phyloP scores from a whole-genome alignment of 106 monocot species.

The Amphibolis antarctica region DNA sequence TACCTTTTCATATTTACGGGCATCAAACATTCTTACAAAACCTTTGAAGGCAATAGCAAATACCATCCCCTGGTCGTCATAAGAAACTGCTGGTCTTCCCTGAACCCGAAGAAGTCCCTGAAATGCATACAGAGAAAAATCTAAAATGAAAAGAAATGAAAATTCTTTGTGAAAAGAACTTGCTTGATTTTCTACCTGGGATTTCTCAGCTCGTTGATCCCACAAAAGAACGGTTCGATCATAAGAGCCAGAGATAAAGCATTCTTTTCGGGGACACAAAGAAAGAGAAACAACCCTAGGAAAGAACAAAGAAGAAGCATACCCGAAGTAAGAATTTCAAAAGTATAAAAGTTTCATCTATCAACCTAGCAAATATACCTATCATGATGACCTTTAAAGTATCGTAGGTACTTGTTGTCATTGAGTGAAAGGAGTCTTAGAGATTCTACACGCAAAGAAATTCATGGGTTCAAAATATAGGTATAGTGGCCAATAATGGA shows the following conservation, averaged over 20 bases:
- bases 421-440: constrained; percentile 82
- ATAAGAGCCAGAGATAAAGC: constrained; percentile 88
- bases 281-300: constrained; percentile 88
- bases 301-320: constrained; percentile 9
- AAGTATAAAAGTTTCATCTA: not conserved
- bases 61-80: constrained; percentile 94
- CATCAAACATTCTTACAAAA: constrained; percentile 82
- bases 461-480: not conserved
- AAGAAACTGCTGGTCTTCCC: constrained; percentile 93
- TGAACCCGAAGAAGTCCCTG: constrained; percentile 89
- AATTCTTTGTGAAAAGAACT: not conserved
- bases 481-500: not conserved
- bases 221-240: constrained; percentile 88
- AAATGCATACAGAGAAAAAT: constrained; percentile 1
- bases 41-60: constrained; percentile 89
- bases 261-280: constrained; percentile 73
- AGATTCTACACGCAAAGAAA: constrained; percentile 51
- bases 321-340: not conserved
- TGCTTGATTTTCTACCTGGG: constrained; percentile 48
- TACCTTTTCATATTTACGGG: constrained; percentile 73
- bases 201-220: constrained; percentile 89
- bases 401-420: constrained; percentile 89
- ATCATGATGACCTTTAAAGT: constrained; percentile 99
- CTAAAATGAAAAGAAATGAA: not conserved
- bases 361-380: constrained; percentile 27